Evolutionary conservation across 2,329 filamentous ascomycete species (phyloP).

Genomic region (Neopestalotiopsis clavispora): DNA sequence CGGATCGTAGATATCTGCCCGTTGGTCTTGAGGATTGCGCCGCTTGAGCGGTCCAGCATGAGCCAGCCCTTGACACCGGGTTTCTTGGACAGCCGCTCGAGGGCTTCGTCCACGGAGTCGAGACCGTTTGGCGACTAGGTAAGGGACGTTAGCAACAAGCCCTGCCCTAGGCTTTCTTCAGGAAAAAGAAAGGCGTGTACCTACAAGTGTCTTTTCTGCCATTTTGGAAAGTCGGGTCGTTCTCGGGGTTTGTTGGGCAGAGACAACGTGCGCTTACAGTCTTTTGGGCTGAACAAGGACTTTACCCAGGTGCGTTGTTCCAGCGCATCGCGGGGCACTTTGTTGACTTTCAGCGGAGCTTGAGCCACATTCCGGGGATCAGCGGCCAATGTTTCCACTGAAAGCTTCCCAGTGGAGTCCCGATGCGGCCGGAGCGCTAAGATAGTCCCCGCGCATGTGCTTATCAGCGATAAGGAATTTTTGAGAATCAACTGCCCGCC

Average conservation of each 20-base stretch:
- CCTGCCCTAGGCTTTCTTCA: background rate
- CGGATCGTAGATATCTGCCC: slow-evolving; percentile 69
- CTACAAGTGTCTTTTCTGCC: slow-evolving; percentile 34
- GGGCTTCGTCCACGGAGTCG: slow-evolving; percentile 67
- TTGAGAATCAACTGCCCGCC: background rate
- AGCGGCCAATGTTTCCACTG: background rate
- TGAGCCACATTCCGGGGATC: slow-evolving; percentile 26
- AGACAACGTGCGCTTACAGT: background rate
- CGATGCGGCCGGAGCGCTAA: slow-evolving; percentile 7
- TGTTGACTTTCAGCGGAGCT: slow-evolving; percentile 23
- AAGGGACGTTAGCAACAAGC: background rate
- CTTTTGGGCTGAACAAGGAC: background rate
- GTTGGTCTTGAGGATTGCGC: slow-evolving; percentile 76
- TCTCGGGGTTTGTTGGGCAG: background rate
- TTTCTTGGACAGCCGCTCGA: slow-evolving; percentile 76
- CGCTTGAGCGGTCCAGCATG: slow-evolving; percentile 73
- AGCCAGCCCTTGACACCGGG: slow-evolving; percentile 80
- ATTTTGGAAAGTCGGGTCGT: slow-evolving; percentile 20
- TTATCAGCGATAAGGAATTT: slow-evolving; percentile 17
- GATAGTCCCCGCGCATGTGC: background rate
- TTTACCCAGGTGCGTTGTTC: background rate
- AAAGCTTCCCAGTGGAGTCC: slow-evolving; percentile 1
- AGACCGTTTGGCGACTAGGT: slow-evolving; percentile 48
- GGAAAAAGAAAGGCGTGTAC: slow-evolving; percentile 5
- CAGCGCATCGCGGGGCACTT: slow-evolving; percentile 1